Evolutionary conservation across 78 protist genomes (phyloP), one percentile per base, ranked within the genome.

Genomic region (Mastigamoeba balamuthi): DNA sequence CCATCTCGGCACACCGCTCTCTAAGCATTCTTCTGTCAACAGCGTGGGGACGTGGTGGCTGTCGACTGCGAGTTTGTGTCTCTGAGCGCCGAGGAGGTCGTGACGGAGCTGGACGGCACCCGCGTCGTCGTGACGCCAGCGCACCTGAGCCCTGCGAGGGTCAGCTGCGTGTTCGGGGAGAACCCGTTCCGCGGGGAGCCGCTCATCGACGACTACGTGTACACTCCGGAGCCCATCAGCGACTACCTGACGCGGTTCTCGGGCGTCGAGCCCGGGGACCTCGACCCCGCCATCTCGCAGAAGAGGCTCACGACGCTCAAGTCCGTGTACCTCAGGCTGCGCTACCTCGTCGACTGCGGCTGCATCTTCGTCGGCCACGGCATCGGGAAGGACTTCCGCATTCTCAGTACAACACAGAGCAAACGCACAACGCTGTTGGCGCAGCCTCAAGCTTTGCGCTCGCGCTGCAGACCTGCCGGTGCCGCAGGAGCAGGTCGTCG

Each of bases 1-100:
- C n/a, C n/a, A n/a, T n/a, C n/a, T n/a, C n/a, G n/a, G n/a, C n/a
- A n/a, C n/a, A n/a, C n/a, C n/a, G n/a, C n/a, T n/a, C n/a, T n/a
- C n/a, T n/a, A n/a, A n/a, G n/a, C n/a, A n/a, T n/a, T n/a, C n/a
- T n/a, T n/a, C n/a, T n/a, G n/a, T n/a, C 67, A 3, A 63, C 3
- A 5, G 3, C 6, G 3, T 3, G 87, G 70, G 28, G 80, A 74
- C 9, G 4, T 80, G 1, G 78, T 84, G 3, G 94, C 94, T 2
- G 74, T 90, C 41, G 94, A 92, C 52, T 86, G 93, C 9, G 96
- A 92, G 58, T 92, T 88, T 84, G 93, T 92, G 8, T 76, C 90
- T 10, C 83, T 92, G 36, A 85, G 90, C 35, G 75, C 86, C 1
- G 85, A 85, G 35, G 87, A 78, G 36, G 80, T 72, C 1, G 88